Conservation (phyloP, 225 moss, liverwort and hornwort species). For the Straminergon stramineum region DNA sequence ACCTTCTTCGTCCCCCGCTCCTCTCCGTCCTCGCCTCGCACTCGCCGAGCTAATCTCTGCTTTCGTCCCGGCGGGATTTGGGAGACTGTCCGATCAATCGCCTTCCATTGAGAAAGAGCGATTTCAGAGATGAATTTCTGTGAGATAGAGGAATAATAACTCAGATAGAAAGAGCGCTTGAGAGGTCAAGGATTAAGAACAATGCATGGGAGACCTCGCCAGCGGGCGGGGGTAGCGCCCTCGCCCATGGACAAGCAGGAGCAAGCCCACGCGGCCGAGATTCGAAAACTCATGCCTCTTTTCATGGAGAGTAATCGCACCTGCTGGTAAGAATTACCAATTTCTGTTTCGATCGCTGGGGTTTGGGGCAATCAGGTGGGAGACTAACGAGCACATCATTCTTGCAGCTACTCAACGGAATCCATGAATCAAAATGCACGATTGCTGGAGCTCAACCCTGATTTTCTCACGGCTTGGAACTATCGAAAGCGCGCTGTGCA, state of each 20-base stretch:
- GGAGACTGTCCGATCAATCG: neutral
- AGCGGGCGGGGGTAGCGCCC: slow-evolving; percentile 34
- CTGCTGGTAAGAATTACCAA: slow-evolving; percentile 27
- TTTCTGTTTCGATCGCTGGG: neutral
- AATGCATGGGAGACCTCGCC: slow-evolving; percentile 75
- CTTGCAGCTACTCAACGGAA: slow-evolving; percentile 71
- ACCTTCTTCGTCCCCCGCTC: neutral
- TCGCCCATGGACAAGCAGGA: slow-evolving; percentile 31
- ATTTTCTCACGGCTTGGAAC: slow-evolving; percentile 90
- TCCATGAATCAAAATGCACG: slow-evolving; percentile 62
- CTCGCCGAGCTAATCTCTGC: neutral
- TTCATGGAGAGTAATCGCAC: slow-evolving; percentile 41
- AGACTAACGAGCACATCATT: neutral
- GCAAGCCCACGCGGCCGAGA: slow-evolving; percentile 23
- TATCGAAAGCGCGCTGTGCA: slow-evolving; percentile 72
- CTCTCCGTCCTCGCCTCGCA: neutral
- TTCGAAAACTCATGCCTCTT: slow-evolving; percentile 27
- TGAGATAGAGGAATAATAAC: neutral
- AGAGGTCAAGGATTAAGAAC: neutral
- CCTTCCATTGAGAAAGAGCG: neutral
- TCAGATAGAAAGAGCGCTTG: neutral
- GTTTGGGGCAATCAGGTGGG: neutral
- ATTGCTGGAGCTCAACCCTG: slow-evolving; percentile 81
- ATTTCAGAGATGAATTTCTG: neutral
- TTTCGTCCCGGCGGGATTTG: neutral